Conservation (phyloP, 495 filamentous ascomycete species). For the Podospora pseudocomata region DNA sequence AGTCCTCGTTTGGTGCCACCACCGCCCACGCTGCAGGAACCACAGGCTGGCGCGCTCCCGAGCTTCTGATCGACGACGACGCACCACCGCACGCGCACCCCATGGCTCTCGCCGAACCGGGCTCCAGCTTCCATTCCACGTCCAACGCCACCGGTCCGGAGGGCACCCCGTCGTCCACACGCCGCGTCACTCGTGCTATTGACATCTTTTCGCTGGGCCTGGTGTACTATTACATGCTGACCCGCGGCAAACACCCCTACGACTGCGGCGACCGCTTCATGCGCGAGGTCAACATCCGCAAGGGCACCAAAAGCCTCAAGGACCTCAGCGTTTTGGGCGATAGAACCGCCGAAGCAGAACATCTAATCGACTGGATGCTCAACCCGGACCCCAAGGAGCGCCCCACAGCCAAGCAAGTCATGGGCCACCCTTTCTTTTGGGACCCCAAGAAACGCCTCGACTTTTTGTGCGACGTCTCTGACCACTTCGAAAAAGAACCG, state of each 20-base stretch:
- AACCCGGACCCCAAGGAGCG: slow-evolving; percentile 63
- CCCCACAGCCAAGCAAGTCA: slow-evolving; percentile 69
- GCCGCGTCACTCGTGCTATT: slow-evolving; percentile 88
- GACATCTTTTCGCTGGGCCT: slow-evolving; percentile 96
- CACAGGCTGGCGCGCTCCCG: slow-evolving; percentile 92
- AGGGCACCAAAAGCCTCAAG: slow-evolving; percentile 70
- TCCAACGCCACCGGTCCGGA: slow-evolving; percentile 47
- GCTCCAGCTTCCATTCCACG: slow-evolving; percentile 43
- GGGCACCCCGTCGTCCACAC: slow-evolving; percentile 31
- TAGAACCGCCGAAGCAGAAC: slow-evolving; percentile 78
- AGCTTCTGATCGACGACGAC: slow-evolving; percentile 81
- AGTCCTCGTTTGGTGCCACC: slow-evolving; percentile 89
- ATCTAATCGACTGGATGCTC: slow-evolving; percentile 83
- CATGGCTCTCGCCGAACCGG: slow-evolving; percentile 34
- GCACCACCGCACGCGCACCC: slow-evolving; percentile 23
- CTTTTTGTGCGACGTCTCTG: slow-evolving; percentile 90
- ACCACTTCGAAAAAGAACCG: slow-evolving; percentile 89
- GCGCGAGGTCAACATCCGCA: slow-evolving; percentile 94
- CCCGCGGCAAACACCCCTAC: slow-evolving; percentile 87
- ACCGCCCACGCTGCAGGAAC: slow-evolving; percentile 93
- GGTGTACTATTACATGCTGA: slow-evolving; percentile 94
- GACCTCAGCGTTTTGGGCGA: slow-evolving; percentile 69
- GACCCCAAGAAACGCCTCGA: slow-evolving; percentile 74
- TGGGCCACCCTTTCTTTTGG: slow-evolving; percentile 98
- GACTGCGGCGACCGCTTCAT: slow-evolving; percentile 90